Conservation (phyloP, 2,329 filamentous ascomycete species). For the Mycocentrospora acerina region DNA sequence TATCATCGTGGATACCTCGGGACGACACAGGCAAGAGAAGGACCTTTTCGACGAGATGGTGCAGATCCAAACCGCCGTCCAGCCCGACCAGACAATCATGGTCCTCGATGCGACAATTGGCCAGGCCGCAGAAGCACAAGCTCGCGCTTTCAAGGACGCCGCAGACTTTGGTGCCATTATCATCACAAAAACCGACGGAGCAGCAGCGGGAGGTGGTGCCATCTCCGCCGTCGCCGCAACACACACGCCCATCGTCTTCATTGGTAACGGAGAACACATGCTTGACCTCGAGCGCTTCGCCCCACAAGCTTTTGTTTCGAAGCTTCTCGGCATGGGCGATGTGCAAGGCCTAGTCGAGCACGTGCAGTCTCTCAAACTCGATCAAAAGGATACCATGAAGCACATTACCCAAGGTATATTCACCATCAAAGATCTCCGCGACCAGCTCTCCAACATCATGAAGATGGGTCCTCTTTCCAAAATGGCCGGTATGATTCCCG, state of each 20-base stretch:
- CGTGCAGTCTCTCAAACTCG: slow-evolving; percentile 90
- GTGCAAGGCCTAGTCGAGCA: slow-evolving; percentile 95
- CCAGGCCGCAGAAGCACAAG: slow-evolving; percentile 91
- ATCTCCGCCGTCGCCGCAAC: slow-evolving; percentile 97
- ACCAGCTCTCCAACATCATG: slow-evolving; percentile 97
- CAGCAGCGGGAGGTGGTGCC: slow-evolving; percentile 91
- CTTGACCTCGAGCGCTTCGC: slow-evolving; percentile 91
- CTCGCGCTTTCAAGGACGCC: slow-evolving; percentile 94
- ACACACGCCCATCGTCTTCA: slow-evolving; percentile 94
- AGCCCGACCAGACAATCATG: slow-evolving; percentile 96
- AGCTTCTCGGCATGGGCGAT: slow-evolving; percentile 95
- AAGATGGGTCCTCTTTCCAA: slow-evolving; percentile 98
- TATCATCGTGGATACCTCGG: slow-evolving; percentile 97
- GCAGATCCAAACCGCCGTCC: slow-evolving; percentile 88
- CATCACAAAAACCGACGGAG: slow-evolving; percentile 97
- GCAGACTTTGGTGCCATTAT: slow-evolving; percentile 98
- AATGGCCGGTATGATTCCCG: slow-evolving; percentile 98
- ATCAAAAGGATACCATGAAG: slow-evolving; percentile 99
- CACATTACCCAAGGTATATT: slow-evolving; percentile 97
- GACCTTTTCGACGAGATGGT: slow-evolving; percentile 97
- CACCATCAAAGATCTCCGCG: slow-evolving; percentile 87
- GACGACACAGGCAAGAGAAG: slow-evolving; percentile 90
- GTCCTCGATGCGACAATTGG: slow-evolving; percentile 96
- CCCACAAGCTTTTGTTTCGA: slow-evolving; percentile 89
- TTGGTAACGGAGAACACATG: slow-evolving; percentile 97